Evolutionary conservation across 2,329 filamentous ascomycete genomes (phyloP).

Genomic region (Tolypocladium pustulatum): DNA sequence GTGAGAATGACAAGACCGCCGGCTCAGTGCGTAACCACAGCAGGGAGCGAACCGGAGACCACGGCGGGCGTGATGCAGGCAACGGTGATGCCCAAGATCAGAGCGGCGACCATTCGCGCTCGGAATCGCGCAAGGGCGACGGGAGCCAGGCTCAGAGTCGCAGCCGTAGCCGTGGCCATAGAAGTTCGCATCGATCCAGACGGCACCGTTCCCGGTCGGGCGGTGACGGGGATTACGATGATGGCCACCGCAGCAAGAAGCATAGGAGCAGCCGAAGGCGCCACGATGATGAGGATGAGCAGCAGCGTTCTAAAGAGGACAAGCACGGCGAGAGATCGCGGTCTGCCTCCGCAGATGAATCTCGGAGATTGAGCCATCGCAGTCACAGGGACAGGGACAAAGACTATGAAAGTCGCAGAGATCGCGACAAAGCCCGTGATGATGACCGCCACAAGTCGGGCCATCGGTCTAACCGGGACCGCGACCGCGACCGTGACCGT

Average conservation of each 20-base stretch:
- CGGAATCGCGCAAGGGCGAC: conserved; percentile 23
- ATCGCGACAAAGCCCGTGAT: conserved; percentile 34
- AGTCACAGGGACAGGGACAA: conserved; percentile 52
- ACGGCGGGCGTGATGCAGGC: conserved; percentile 13
- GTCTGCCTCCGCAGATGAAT: conserved; percentile 53
- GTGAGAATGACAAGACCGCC: conserved; percentile 23
- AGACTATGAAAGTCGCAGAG: conserved; percentile 29
- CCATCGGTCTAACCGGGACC: conserved; percentile 33
- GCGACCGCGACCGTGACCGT: too few species aligned
- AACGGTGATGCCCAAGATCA: conserved; percentile 2
- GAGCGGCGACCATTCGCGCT: conserved; percentile 16
- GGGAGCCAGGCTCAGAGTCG: conserved; percentile 13
- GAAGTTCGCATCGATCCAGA: conserved; percentile 37
- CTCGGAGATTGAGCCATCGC: conserved; percentile 46
- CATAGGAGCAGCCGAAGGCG: conserved; percentile 33
- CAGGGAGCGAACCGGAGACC: conserved; percentile 19
- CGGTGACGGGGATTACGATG: conserved; percentile 35
- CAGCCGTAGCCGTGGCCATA: conserved; percentile 30
- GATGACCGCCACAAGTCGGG: conserved; percentile 30
- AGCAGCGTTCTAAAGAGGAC: conserved; percentile 24
- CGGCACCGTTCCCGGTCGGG: conserved; percentile 44
- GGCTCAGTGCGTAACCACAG: conserved; percentile 21
- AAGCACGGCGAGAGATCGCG: conserved; percentile 46
- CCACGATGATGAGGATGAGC: conserved; percentile 35
- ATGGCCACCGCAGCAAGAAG: conserved; percentile 37